phyloP scores from a whole-genome alignment of 768 basidiomycete species.

The Dentipellis sp. region DNA sequence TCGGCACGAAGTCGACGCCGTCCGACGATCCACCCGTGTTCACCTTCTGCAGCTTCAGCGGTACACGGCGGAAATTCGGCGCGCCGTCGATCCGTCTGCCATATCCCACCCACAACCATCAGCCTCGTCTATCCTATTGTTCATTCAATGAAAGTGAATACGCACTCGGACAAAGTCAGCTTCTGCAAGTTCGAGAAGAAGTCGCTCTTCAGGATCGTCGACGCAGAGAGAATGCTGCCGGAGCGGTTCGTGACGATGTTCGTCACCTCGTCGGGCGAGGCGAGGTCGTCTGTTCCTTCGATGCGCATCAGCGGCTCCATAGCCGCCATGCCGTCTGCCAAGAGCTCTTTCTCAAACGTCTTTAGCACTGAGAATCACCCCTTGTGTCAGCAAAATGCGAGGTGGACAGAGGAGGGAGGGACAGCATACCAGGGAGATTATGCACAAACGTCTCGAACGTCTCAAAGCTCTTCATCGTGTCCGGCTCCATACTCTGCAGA shows the following conservation, averaged over 20 bases:
- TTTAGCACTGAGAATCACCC: conserved; percentile 58
- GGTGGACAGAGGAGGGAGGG: conserved; percentile 62
- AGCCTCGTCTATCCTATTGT: too few species aligned
- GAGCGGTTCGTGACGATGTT: conserved; percentile 76
- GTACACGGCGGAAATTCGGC: conserved; percentile 84
- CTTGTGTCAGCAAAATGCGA: conserved; percentile 11
- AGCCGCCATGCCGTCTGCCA: conserved; percentile 66
- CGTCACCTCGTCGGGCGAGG: conserved; percentile 86
- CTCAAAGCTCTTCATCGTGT: conserved; percentile 67
- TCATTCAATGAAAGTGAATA: conserved; percentile 9
- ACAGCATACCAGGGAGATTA: conserved; percentile 62
- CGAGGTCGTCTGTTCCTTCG: conserved; percentile 55
- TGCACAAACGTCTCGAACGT: conserved; percentile 78
- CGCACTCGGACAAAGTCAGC: conserved; percentile 90
- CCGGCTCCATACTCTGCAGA: conserved; percentile 70
- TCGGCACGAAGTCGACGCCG: conserved; percentile 28
- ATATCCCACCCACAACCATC: background rate
- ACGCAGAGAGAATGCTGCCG: conserved; percentile 82
- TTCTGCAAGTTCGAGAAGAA: conserved; percentile 94
- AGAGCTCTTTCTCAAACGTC: conserved; percentile 89
- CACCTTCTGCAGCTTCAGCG: conserved; percentile 41
- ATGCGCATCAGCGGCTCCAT: conserved; percentile 76
- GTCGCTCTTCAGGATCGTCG: conserved; percentile 91
- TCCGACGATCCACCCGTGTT: conserved; percentile 23
- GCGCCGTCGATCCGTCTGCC: conserved; percentile 84